Conservation (phyloP, 768 basidiomycete genomes). For the Crepidotus variabilis region DNA sequence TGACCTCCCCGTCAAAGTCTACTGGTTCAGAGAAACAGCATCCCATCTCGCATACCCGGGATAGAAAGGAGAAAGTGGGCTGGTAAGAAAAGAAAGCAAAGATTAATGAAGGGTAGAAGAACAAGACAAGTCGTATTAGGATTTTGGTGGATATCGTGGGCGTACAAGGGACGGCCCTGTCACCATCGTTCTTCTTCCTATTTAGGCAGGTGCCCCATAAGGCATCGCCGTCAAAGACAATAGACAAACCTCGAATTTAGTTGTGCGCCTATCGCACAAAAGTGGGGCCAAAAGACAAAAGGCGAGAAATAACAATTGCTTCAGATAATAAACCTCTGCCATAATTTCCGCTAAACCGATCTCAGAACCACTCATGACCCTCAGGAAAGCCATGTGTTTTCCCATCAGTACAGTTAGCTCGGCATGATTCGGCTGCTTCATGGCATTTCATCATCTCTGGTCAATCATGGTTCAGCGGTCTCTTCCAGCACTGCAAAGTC, state of each 20-base stretch:
- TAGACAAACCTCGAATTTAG: slow-evolving; percentile 4
- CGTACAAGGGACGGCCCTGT: slow-evolving; percentile 1
- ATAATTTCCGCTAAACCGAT: not conserved
- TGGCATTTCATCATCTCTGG: slow-evolving; percentile 11
- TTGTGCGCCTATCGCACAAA: not conserved
- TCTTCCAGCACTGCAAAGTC: not conserved
- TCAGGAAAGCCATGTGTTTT: not conserved
- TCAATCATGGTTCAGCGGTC: not conserved
- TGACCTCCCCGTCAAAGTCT: slow-evolving; percentile 82
- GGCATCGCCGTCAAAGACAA: slow-evolving; percentile 12
- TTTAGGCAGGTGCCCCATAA: slow-evolving; percentile 17
- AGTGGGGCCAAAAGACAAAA: slow-evolving; percentile 13
- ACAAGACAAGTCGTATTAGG: slow-evolving; percentile 35
- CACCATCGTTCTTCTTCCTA: slow-evolving; percentile 17
- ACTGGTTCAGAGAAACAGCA: slow-evolving; percentile 72
- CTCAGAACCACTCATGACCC: not conserved
- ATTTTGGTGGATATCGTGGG: slow-evolving; percentile 4
- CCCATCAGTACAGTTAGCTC: not conserved
- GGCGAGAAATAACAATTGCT: not conserved
- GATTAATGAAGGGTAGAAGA: slow-evolving; percentile 18
- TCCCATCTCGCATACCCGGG: slow-evolving; percentile 50
- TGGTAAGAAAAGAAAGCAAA: slow-evolving; percentile 22
- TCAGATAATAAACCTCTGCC: slow-evolving; percentile 8
- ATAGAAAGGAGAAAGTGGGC: slow-evolving; percentile 25
- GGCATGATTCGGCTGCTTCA: not conserved